Percentiles rank a stretch among this genome's conserved stretches.
Evolutionary conservation across 2,329 filamentous ascomycete species (phyloP).

Genomic region (Ceratocystis destructans): DNA sequence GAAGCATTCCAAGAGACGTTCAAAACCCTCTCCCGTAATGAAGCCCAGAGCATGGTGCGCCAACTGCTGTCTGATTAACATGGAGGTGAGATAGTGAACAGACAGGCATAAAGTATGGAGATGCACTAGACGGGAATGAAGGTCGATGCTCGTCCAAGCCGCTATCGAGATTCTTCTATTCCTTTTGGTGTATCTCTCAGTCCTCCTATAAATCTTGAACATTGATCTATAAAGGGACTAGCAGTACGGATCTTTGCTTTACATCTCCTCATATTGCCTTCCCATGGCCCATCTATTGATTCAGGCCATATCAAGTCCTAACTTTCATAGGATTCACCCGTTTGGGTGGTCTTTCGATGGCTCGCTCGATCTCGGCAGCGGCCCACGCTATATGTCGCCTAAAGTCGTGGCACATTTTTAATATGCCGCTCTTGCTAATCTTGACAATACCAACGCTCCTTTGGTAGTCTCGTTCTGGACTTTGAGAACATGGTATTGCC

Average conservation of each 20-base stretch:
- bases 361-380: neutral
- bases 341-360: neutral
- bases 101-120: neutral
- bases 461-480: neutral
- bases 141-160: neutral
- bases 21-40: slow-evolving; percentile 21
- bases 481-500: neutral
- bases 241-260: too few relatives aligned
- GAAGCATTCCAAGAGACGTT: slow-evolving; percentile 66
- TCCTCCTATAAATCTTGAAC: too few relatives aligned
- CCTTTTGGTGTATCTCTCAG: too few relatives aligned
- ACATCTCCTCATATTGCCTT: too few relatives aligned
- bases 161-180: too few relatives aligned
- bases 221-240: too few relatives aligned
- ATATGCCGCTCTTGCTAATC: too few relatives aligned
- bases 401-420: neutral
- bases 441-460: too few relatives aligned
- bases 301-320: neutral
- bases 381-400: neutral
- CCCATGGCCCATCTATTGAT: too few relatives aligned
- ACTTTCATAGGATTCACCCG: neutral
- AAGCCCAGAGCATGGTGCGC: slow-evolving; percentile 14
- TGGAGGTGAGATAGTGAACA: neutral
- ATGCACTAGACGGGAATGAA: neutral
- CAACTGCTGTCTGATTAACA: slow-evolving; percentile 12